Evolutionary conservation across 2,329 filamentous ascomycete species (phyloP), one percentile per base, ranked within the genome.

Genomic region (Colletotrichum sp.): DNA sequence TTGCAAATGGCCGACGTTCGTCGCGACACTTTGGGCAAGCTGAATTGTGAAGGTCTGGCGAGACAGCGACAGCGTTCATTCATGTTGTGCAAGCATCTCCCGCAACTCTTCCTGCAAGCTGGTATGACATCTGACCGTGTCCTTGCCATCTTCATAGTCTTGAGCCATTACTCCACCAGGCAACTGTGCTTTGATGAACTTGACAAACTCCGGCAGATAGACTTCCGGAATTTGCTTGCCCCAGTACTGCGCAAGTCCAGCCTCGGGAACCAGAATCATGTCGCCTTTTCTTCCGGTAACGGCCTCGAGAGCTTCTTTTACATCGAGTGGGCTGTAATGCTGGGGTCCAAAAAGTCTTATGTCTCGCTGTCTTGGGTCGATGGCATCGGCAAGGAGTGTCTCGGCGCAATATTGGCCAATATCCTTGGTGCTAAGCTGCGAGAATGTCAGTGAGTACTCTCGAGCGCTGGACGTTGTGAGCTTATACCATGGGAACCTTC

Each of bases 401-500:
- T 75, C 65, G 16, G 81, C 82, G 59, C 79, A 81, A 28, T 60
- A 67, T n/a, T 78, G 75, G 21, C 78, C 80, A 9, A 84, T 75
- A 10, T 84, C 83, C 21, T 78, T 77, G 30, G 83, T 74, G 68
- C 81, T 80, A 1, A 57, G 52, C 52, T 57, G 5, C 52, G 1
- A 9, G 10, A 0, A 0, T 0, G 52, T 39, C 16, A 62, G 30
- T 18, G 16, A 16, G 0, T 13, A 8, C 6, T 36, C 60, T 8
- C 16, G 72, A 13, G 30, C 10, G 44, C 28, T 3, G 2, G 34
- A 16, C 6, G 0, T n/a, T 16, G 6, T 15, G 21, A 16, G 18
- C 60, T 16, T 79, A 84, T 79, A 84, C 83, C 80, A 84, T 79
- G 1, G 83, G 83, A 1, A 84, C 77, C 18, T 81, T 72, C 15